A percentile compares a stretch with the other conserved stretches of the same genome.
These are phyloP conservation scores for Telopea speciosissima DNA, from an alignment of 177 flowering plant genomes.

Conservation along the genomic window DNA sequence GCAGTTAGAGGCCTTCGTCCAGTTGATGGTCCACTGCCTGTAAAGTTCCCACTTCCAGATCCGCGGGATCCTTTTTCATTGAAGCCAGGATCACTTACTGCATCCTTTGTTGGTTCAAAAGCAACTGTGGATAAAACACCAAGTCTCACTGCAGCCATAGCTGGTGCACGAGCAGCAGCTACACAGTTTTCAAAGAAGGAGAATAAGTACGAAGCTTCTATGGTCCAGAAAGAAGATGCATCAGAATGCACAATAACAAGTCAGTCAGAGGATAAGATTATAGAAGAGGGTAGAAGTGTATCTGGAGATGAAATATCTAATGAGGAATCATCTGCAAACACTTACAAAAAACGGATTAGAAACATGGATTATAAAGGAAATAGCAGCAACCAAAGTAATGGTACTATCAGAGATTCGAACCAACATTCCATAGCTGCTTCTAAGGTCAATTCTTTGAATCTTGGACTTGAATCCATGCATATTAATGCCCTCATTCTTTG, in stretches of 20 bases:
- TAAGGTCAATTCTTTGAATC: constrained; percentile 11
- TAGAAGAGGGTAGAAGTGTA: constrained; percentile 12
- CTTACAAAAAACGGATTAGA: constrained; percentile 10
- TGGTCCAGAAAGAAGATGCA: constrained; percentile 4
- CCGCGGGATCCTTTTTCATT: constrained; percentile 59
- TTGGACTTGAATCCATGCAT: background rate
- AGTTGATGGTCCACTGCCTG: constrained; percentile 56
- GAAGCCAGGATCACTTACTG: constrained; percentile 65
- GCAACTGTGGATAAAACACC: constrained; percentile 35
- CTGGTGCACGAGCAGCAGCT: constrained; percentile 86
- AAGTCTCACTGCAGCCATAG: constrained; percentile 59
- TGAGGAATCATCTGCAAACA: background rate
- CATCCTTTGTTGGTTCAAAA: constrained; percentile 16
- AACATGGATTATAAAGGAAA: constrained; percentile 2
- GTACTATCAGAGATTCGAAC: constrained; percentile 5
- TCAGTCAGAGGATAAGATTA: constrained; percentile 6
- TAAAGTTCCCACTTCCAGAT: constrained; percentile 68
- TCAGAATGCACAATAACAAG: constrained; percentile 5
- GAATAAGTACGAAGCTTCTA: constrained; percentile 10
- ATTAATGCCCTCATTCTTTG: background rate
- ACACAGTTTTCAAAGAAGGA: constrained; percentile 59
- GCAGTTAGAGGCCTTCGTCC: constrained; percentile 70
- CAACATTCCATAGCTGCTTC: constrained; percentile 11
- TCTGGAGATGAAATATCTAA: constrained; percentile 3
- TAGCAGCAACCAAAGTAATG: constrained; percentile 10